phyloP scores from a whole-genome alignment of 768 basidiomycete species.

The Leccinum subtestaceum region DNA sequence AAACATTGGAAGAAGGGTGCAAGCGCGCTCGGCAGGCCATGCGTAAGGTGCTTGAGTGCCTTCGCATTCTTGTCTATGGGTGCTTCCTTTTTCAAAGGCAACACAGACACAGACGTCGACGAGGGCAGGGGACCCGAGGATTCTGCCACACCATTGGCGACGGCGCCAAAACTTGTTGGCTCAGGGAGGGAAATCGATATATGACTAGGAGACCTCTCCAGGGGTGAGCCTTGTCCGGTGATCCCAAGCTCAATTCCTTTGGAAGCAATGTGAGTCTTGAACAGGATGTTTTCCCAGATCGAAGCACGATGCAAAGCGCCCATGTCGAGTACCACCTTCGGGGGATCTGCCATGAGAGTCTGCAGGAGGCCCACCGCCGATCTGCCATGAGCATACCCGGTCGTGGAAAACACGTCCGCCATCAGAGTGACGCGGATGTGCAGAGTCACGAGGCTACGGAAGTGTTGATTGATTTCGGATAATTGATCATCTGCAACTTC shows the following conservation, averaged over 20 bases:
- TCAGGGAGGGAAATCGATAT: conserved; percentile 41
- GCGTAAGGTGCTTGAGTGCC: conserved; percentile 76
- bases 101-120: conserved; percentile 26
- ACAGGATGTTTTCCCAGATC: conserved; percentile 83
- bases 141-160: conserved; percentile 29
- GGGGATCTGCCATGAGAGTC: conserved; percentile 62
- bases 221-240: conserved; percentile 43
- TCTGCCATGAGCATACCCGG: conserved; percentile 79
- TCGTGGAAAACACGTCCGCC: conserved; percentile 82
- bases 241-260: conserved; percentile 53
- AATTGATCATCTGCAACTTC: conserved; percentile 50
- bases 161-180: conserved; percentile 30
- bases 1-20: conserved; percentile 86
- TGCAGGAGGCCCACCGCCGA: conserved; percentile 72
- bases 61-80: conserved; percentile 64
- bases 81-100: conserved; percentile 39
- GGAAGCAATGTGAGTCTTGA: conserved; percentile 57
- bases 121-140: conserved; percentile 21
- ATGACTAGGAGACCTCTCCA: conserved; percentile 48
- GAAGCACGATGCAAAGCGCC: conserved; percentile 79
- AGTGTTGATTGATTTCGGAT: conserved; percentile 53
- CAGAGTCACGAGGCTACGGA: conserved; percentile 70
- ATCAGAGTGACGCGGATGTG: conserved; percentile 80
- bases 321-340: conserved; percentile 65
- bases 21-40: conserved; percentile 70